A percentile compares a stretch with the other conserved stretches of the same genome.
Conservation (phyloP, 2,329 filamentous ascomycete genomes). For the Ramularia endophylla region DNA sequence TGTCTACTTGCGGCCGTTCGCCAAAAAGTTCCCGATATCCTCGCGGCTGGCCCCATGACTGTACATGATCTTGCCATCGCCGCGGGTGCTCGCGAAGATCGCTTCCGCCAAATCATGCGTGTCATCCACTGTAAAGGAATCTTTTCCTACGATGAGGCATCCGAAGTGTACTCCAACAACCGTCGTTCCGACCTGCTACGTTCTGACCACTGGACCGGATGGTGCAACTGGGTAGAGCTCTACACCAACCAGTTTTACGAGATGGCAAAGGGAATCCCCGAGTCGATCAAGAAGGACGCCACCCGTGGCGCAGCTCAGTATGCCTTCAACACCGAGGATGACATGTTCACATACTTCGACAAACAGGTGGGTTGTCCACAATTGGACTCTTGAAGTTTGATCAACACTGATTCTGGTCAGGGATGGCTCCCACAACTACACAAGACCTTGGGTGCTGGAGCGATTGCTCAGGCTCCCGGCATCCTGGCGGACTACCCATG, state of each 20-base stretch:
- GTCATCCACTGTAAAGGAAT: not conserved
- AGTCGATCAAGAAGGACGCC: too few species aligned
- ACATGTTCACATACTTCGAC: not conserved
- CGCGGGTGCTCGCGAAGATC: not conserved
- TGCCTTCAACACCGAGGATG: not conserved
- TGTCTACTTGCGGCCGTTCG: too few species aligned
- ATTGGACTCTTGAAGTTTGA: too few species aligned
- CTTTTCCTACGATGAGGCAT: too few species aligned
- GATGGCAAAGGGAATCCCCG: too few species aligned
- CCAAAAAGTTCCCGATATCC: not conserved
- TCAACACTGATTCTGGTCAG: too few species aligned
- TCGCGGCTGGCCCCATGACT: not conserved
- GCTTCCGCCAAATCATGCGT: not conserved
- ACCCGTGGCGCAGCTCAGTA: too few species aligned
- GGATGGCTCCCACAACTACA: not conserved
- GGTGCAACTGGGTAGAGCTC: too few species aligned
- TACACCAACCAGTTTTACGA: too few species aligned
- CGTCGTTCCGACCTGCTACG: too few species aligned
- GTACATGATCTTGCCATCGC: not conserved
- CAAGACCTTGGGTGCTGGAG: not conserved
- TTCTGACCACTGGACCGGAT: too few species aligned
- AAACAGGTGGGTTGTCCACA: not conserved
- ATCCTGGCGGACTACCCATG: not conserved
- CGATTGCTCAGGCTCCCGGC: not conserved
- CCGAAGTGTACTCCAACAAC: too few species aligned